Conservation (phyloP, 139 green algal species). For the Picochlorum sp. region DNA sequence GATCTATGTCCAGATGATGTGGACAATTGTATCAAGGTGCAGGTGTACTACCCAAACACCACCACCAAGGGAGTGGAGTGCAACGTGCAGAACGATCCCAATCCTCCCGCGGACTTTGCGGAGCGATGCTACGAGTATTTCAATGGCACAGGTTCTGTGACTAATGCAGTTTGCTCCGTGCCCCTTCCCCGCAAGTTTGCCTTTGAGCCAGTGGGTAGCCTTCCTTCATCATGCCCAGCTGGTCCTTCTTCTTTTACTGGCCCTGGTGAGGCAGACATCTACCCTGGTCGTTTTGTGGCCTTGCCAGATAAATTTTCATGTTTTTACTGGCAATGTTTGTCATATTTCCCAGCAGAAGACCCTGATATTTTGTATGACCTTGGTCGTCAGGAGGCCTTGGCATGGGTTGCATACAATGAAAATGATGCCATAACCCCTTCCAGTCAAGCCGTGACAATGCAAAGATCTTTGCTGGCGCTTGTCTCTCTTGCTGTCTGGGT, state of each 20-base stretch:
- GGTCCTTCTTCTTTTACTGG: not conserved
- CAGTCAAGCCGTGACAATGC: too few relatives aligned
- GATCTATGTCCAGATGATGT: not conserved
- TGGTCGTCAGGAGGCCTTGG: too few relatives aligned
- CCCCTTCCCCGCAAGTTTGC: not conserved
- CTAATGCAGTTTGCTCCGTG: not conserved
- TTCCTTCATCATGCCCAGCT: not conserved
- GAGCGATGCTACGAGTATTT: not conserved
- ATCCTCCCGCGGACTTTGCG: not conserved
- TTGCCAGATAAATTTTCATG: not conserved
- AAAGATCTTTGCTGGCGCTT: too few relatives aligned
- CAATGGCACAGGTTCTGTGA: not conserved
- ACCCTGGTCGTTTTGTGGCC: not conserved
- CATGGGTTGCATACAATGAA: too few relatives aligned
- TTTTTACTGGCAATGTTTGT: not conserved
- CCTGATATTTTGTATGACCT: not conserved
- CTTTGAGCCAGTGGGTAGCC: not conserved
- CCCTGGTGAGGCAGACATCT: not conserved
- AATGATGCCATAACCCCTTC: too few relatives aligned
- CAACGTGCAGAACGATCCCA: not conserved
- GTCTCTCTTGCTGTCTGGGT: too few relatives aligned
- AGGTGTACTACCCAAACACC: not conserved
- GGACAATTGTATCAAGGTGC: not conserved
- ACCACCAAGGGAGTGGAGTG: not conserved
- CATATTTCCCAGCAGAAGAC: not conserved